Evolutionary conservation across 805 yeast species (phyloP).

Genomic region (Nakazawaea sp.): DNA sequence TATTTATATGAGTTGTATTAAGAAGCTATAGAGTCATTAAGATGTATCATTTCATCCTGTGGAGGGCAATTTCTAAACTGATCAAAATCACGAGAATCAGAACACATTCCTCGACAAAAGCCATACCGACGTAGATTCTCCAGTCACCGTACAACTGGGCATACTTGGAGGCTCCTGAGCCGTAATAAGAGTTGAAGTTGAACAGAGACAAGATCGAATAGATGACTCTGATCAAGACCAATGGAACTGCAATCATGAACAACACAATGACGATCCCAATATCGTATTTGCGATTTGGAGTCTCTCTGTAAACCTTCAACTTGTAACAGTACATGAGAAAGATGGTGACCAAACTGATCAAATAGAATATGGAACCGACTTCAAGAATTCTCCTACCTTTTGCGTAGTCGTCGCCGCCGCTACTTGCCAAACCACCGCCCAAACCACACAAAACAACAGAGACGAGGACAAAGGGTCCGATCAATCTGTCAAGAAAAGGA

Average conservation of each 20-base stretch:
- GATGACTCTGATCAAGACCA: not conserved
- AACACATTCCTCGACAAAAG: constrained; percentile 6
- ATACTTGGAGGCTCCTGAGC: constrained; percentile 1
- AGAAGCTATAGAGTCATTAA: too few relatives aligned
- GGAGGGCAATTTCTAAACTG: not conserved
- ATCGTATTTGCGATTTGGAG: not conserved
- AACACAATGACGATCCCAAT: not conserved
- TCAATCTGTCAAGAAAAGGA: too few relatives aligned
- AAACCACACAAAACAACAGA: not conserved
- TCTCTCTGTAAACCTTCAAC: not conserved
- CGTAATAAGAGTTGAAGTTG: not conserved
- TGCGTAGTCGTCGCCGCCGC: too few relatives aligned
- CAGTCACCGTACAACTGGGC: constrained; percentile 3
- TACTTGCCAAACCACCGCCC: not conserved
- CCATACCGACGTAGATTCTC: constrained; percentile 6
- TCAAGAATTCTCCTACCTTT: not conserved
- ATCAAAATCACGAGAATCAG: not conserved
- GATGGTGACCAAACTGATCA: not conserved
- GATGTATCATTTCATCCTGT: not conserved
- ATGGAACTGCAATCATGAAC: not conserved
- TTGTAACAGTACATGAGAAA: not conserved
- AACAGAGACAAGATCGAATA: not conserved
- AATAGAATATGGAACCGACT: constrained; percentile 5
- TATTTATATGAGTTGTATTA: too few relatives aligned
- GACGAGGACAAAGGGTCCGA: too few relatives aligned